Base-by-base conservation (phyloP, 164 flowering plant species). In the Buxus sempervirens region DNA sequence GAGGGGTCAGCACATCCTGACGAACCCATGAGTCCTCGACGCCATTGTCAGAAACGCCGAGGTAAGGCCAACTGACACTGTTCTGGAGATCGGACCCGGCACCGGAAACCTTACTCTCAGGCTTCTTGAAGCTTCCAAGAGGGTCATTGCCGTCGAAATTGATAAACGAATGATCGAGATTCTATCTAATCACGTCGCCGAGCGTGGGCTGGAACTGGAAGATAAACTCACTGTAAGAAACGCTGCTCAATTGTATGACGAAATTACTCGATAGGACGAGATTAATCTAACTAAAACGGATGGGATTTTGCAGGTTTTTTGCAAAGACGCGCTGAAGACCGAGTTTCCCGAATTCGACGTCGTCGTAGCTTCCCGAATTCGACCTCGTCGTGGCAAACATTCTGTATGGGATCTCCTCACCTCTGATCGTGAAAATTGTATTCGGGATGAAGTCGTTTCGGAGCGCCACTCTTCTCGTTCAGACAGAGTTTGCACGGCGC, bases 51-150 rank as follows among this genome's bases (percentile, higher is more conserved):
- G 79, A 24, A 88, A 76, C 66, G 88, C 98, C 0, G 60, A 70
- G 5, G 68, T 92, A 5, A 79, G 60, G 19, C 79, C 88, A 2
- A 75, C 81, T 2, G 98, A 95, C 54, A 89, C 96, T 0, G 85
- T 95, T 61, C 79, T 92, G 1, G 99, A 92, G 75, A 88, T 90
- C 69, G 99, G 99, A 26, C 98, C 99, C 25, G 99, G 99, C 16
- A 95, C 99, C 21, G 99, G 97, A 60, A 92, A 95, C 78, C 94
- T 95, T 68, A 95, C 97, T 10, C 72, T 92, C 51, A 87, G 72
- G 84, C 93, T 95, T 49, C 88, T 95, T 5, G 84, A 90, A 75
- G 91, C 72, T 24, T 86, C 94, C 21, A 24, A 77, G 5, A 82
- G 75, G 38, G 99, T 95, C 49, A 73, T 88, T 10, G 96, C 93